Percentiles rank a stretch among this genome's conserved stretches.
These are phyloP conservation scores for Sporothrix luriei DNA, from an alignment of 2,329 filamentous ascomycete genomes.

Conservation along the genomic window DNA sequence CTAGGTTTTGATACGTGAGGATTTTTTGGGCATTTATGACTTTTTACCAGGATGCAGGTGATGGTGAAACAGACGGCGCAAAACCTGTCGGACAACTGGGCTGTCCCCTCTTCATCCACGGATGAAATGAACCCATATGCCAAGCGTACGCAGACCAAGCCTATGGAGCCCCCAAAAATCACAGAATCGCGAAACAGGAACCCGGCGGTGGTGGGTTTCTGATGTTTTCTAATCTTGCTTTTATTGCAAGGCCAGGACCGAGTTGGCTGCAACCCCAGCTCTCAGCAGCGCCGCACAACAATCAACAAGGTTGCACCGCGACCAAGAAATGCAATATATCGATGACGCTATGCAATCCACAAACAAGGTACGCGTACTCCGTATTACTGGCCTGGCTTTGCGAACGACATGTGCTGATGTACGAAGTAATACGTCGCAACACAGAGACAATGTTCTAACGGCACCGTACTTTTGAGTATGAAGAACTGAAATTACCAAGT, in stretches of 20 bases:
- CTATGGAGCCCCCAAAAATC: background rate
- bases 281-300: background rate
- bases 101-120: background rate
- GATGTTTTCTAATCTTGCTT: constrained; percentile 15
- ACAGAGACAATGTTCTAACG: no score
- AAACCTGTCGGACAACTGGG: background rate
- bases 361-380: constrained; percentile 16
- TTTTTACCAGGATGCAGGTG: constrained; percentile 22
- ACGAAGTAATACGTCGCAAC: background rate
- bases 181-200: background rate
- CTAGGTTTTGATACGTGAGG: background rate
- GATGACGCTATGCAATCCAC: constrained; percentile 26
- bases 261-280: background rate
- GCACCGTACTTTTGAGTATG: background rate
- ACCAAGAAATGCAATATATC: constrained; percentile 13
- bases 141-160: background rate
- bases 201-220: background rate
- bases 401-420: background rate
- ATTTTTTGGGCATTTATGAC: background rate
- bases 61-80: constrained; percentile 28
- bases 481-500: no score
- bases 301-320: constrained; percentile 1
- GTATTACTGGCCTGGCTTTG: background rate
- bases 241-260: background rate
- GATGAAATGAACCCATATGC: background rate